A percentile compares a stretch with the other conserved stretches of the same genome.
Evolutionary conservation across 257 asterid genomes (phyloP).

Genomic region (Sherardia arvensis): DNA sequence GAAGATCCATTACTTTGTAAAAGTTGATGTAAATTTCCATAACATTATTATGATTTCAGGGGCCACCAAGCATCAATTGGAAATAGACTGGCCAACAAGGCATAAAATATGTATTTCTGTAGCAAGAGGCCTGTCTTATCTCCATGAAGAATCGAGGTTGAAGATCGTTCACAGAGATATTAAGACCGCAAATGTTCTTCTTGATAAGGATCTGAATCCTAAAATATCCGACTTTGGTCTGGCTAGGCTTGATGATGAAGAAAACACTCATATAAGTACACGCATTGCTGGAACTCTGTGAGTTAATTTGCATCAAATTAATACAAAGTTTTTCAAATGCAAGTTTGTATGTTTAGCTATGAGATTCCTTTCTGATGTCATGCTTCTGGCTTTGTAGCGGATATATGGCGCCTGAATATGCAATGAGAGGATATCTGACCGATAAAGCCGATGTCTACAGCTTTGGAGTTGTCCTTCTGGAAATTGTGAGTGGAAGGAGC

Average conservation of each 20-base stretch:
- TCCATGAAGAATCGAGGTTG: conserved; percentile 78
- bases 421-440: conserved; percentile 31
- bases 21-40: too few species aligned
- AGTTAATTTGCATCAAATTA: background rate
- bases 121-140: conserved; percentile 75
- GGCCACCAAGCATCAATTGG: conserved; percentile 42
- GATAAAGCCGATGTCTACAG: conserved; percentile 36
- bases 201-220: conserved; percentile 54
- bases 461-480: conserved; percentile 33
- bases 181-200: conserved; percentile 71
- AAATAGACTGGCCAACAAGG: conserved; percentile 58
- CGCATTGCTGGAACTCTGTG: conserved; percentile 78
- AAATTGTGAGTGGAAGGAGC: conserved; percentile 27
- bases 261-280: conserved; percentile 73
- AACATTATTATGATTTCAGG: too few species aligned
- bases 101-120: conserved; percentile 49
- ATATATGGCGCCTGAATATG: conserved; percentile 40
- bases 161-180: conserved; percentile 81
- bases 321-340: too few species aligned
- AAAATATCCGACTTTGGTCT: conserved; percentile 84
- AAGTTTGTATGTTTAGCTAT: background rate
- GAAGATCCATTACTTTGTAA: too few species aligned
- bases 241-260: conserved; percentile 82
- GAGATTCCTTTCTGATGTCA: background rate
- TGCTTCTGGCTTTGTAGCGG: conserved; percentile 16